Evolutionary conservation across 2,329 filamentous ascomycete genomes (phyloP).

Genomic region (Aureobasidium sp.): DNA sequence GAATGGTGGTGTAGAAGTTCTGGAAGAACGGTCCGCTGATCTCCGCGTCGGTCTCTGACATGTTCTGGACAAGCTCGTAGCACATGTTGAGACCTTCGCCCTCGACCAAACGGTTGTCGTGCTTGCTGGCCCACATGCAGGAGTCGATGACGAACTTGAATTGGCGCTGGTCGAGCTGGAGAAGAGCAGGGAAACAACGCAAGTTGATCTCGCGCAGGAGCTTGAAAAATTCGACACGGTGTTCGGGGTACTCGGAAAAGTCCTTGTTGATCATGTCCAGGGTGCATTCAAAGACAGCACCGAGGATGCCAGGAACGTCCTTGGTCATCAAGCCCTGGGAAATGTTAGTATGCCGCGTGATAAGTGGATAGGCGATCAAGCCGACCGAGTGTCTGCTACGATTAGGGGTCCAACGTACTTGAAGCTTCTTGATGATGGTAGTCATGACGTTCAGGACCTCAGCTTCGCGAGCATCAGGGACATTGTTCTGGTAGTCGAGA

Average conservation of each 20-base stretch:
- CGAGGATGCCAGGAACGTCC: constrained; percentile 94
- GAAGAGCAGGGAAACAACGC: constrained; percentile 88
- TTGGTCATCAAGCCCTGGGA: constrained; percentile 87
- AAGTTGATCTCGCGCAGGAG: constrained; percentile 91
- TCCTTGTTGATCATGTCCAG: constrained; percentile 99
- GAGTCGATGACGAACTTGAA: constrained; percentile 99
- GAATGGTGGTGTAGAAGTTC: constrained; percentile 89
- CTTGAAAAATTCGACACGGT: constrained; percentile 99
- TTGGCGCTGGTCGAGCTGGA: constrained; percentile 90
- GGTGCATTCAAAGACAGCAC: constrained; percentile 97
- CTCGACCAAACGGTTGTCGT: constrained; percentile 97
- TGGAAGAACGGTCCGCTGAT: constrained; percentile 96
- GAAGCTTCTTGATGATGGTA: constrained; percentile 91
- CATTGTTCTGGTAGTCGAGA: constrained; percentile 94
- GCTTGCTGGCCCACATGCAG: constrained; percentile 99
- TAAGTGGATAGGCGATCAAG: neutral
- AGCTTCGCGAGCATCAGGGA: constrained; percentile 88
- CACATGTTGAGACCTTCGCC: constrained; percentile 97
- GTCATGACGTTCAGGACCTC: constrained; percentile 98
- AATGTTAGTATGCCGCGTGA: constrained; percentile 25
- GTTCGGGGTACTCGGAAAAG: constrained; percentile 97
- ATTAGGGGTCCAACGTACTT: constrained; percentile 63
- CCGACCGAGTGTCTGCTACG: constrained; percentile 43
- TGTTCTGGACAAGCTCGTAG: constrained; percentile 93
- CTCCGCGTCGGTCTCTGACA: constrained; percentile 79